Evolutionary conservation across 2,329 filamentous ascomycete genomes (phyloP).

Genomic region (Pseudogymnoascus sp.): DNA sequence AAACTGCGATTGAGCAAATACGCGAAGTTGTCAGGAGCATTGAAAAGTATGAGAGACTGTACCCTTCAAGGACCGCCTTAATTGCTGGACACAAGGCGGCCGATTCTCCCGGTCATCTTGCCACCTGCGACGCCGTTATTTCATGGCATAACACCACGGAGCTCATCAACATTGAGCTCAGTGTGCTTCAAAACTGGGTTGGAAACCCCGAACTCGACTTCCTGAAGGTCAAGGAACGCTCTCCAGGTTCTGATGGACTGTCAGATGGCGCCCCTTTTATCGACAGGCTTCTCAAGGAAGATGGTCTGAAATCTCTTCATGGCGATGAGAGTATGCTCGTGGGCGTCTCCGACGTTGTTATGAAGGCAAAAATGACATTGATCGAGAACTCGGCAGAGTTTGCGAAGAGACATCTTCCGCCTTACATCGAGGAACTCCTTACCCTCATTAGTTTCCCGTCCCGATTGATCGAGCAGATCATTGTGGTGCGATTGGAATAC

Average conservation of each 20-base stretch:
- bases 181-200: constrained; percentile 90
- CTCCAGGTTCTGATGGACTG: constrained; percentile 62
- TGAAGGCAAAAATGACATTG: constrained; percentile 85
- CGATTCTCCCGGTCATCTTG: constrained; percentile 66
- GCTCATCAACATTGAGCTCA: constrained; percentile 89
- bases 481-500: constrained; percentile 82
- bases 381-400: constrained; percentile 82
- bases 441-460: constrained; percentile 97
- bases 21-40: constrained; percentile 84
- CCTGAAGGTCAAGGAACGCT: constrained; percentile 61
- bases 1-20: constrained; percentile 80
- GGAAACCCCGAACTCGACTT: constrained; percentile 95
- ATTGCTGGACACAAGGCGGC: constrained; percentile 68
- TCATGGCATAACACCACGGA: constrained; percentile 97
- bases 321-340: constrained; percentile 79
- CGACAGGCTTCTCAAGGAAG: constrained; percentile 90
- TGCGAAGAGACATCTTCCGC: constrained; percentile 80
- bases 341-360: constrained; percentile 76
- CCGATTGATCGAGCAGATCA: constrained; percentile 91
- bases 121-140: constrained; percentile 81
- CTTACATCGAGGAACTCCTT: constrained; percentile 92
- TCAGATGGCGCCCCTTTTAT: constrained; percentile 89
- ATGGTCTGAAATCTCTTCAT: constrained; percentile 85
- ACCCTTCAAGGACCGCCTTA: constrained; percentile 71
- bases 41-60: constrained; percentile 78